Percentiles rank a stretch among this genome's conserved stretches.
Evolutionary conservation across 2,329 filamentous ascomycete species (phyloP).

Genomic region (Colletotrichum limetticola): DNA sequence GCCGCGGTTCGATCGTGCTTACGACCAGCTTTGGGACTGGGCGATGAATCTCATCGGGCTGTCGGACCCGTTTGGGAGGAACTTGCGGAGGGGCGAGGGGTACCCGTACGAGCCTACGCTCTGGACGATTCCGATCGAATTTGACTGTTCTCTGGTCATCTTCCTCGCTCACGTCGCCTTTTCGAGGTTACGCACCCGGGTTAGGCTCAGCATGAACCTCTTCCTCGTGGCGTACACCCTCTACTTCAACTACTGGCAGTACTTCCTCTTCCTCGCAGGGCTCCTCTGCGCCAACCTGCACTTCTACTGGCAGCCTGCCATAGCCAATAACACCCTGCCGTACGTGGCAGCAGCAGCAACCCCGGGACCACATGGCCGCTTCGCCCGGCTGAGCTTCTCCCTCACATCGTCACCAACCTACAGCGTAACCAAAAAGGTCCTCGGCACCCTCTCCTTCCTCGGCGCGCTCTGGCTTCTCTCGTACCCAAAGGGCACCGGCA

Average conservation of each 20-base stretch:
- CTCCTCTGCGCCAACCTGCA: not conserved
- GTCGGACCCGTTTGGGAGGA: conserved; percentile 61
- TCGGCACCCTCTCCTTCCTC: not conserved
- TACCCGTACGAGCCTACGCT: conserved; percentile 64
- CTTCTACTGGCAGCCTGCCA: conserved; percentile 44
- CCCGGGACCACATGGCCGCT: not conserved
- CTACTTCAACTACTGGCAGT: conserved; percentile 13
- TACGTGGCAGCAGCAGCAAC: not conserved
- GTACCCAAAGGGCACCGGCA: not conserved
- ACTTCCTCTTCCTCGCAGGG: conserved; percentile 27
- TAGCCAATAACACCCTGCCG: not conserved
- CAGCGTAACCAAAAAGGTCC: not conserved
- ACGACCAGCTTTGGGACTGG: conserved; percentile 59
- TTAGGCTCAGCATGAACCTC: conserved; percentile 54
- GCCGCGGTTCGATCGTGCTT: conserved; percentile 39
- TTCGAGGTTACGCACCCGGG: conserved; percentile 54
- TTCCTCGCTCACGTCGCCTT: conserved; percentile 64
- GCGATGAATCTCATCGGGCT: conserved; percentile 56
- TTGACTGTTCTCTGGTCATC: conserved; percentile 66
- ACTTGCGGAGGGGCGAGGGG: conserved; percentile 35
- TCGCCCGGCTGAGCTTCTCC: not conserved
- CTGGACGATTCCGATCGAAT: conserved; percentile 73
- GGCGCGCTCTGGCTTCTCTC: conserved; percentile 19
- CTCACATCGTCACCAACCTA: not conserved
- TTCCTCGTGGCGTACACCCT: conserved; percentile 54